Evolutionary conservation across 805 yeast species (phyloP), one percentile per base, ranked within the genome.

Genomic region (Wickerhamiella bombiphila): DNA sequence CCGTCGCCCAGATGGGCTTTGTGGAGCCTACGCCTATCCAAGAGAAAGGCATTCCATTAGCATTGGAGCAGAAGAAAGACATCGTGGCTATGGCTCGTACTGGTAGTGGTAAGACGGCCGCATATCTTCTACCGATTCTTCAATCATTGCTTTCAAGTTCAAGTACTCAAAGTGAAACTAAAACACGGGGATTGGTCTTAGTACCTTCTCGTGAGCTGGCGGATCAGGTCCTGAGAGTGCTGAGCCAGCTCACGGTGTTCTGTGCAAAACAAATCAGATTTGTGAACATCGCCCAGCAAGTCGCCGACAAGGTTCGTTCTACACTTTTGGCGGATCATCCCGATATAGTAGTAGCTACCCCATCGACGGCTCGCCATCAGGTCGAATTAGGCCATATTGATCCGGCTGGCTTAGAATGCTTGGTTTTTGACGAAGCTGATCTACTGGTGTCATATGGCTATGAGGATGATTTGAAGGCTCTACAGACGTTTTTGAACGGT

Each of bases 351-450:
- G 70, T 91, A 13, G 70, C 94, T 1, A 91, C 98, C 0, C 98
- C 98, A 9, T 69, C 93, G 3, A 76, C 79, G 51, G 67, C 86
- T 39, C 63, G 79, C 15, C 62, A 65, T 35, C 59, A 65, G 40
- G 50, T 67, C 24, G 62, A 67, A 37, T 53, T 58, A 4, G 60
- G 63, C 17, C 50, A 63, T 29, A 56, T 81, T 14, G 68, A 72
- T 37, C 61, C 79, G 38, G 65, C 69, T 18, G 58, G 66, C 21
- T 66, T 91, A 39, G 68, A 69, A 43, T 81, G 71, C 53, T 60
- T 91, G 34, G 93, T 83, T 22, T 80, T 88, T 44, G 98, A 91
- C 62, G 98, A 91, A 60, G 97, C 91, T 21, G 98, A 91, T 61
- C 68, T 91, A 49, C 72, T 91, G 34, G 61, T 82, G 36, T 78